Evolutionary conservation across 1,139 yeast species (phyloP).

Genomic region (Diutina siamensis): DNA sequence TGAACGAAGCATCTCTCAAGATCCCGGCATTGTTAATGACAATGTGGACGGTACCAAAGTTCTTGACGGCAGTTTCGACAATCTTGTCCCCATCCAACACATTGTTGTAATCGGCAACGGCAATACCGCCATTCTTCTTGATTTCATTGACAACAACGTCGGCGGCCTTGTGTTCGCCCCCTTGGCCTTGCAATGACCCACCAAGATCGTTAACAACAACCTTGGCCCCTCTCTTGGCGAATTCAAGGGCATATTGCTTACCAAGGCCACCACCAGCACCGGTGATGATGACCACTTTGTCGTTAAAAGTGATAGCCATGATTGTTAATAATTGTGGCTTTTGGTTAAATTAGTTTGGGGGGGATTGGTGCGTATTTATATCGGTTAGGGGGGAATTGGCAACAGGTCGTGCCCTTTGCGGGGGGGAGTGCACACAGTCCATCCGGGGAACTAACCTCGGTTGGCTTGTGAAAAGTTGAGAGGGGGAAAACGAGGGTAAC

Average conservation of each 20-base stretch:
- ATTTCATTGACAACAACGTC: constrained; percentile 86
- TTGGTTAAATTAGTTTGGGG: background rate
- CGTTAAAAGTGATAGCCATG: constrained; percentile 38
- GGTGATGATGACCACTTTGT: constrained; percentile 81
- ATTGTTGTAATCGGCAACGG: constrained; percentile 91
- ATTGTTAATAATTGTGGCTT: background rate
- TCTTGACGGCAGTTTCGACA: constrained; percentile 74
- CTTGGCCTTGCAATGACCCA: constrained; percentile 66
- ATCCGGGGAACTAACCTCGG: constrained; percentile 5
- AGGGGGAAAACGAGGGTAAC: background rate
- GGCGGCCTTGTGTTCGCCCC: constrained; percentile 61
- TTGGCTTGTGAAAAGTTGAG: constrained; percentile 1
- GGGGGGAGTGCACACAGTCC: background rate
- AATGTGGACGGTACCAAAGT: constrained; percentile 82
- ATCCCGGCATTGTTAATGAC: constrained; percentile 94
- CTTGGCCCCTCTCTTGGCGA: constrained; percentile 83
- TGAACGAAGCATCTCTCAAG: constrained; percentile 63
- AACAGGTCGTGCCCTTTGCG: background rate
- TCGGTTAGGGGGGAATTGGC: background rate
- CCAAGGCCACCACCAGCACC: constrained; percentile 99
- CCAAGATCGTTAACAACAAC: constrained; percentile 92
- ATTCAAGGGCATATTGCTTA: constrained; percentile 74
- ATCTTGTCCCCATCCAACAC: constrained; percentile 82
- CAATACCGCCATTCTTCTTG: constrained; percentile 61
- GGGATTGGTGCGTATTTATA: background rate